phyloP scores from a whole-genome alignment of 352 stramenopile species.

The Globisporangium sylvaticum region DNA sequence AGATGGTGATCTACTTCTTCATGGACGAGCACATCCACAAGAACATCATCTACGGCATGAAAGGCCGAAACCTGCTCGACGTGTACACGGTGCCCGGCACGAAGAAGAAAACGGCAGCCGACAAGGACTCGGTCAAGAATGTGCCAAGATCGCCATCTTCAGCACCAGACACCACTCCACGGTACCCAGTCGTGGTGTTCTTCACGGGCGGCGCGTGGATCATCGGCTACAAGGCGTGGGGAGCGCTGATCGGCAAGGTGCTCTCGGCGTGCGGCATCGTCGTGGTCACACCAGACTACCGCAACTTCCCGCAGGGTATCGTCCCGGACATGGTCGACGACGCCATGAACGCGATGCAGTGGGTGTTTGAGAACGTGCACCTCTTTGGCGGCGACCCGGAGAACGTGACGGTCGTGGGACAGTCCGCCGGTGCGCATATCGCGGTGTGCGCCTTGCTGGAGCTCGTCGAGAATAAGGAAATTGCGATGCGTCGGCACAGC shows the following conservation, averaged over 20 bases:
- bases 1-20: conserved; percentile 59
- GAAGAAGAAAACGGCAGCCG: not conserved
- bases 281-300: conserved; percentile 89
- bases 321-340: conserved; percentile 91
- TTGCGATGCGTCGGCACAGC: conserved; percentile 4
- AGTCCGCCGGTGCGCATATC: conserved; percentile 89
- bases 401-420: conserved; percentile 84
- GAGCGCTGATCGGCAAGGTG: conserved; percentile 75
- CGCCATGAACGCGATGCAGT: conserved; percentile 78
- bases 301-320: conserved; percentile 87
- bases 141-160: not conserved
- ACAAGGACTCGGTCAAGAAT: conserved; percentile 12
- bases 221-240: conserved; percentile 93
- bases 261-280: conserved; percentile 74
- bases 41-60: conserved; percentile 78
- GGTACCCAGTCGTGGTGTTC: conserved; percentile 86
- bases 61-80: conserved; percentile 77
- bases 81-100: conserved; percentile 62
- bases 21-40: conserved; percentile 58
- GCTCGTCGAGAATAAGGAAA: conserved; percentile 56
- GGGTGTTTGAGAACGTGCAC: conserved; percentile 83
- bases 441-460: conserved; percentile 68
- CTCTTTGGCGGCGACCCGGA: conserved; percentile 82
- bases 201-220: conserved; percentile 89
- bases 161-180: conserved; percentile 17